A percentile compares a stretch with the other conserved stretches of the same genome.
phyloP scores from a whole-genome alignment of 441 rosid species.

The Bocquillonia castaneifolia region DNA sequence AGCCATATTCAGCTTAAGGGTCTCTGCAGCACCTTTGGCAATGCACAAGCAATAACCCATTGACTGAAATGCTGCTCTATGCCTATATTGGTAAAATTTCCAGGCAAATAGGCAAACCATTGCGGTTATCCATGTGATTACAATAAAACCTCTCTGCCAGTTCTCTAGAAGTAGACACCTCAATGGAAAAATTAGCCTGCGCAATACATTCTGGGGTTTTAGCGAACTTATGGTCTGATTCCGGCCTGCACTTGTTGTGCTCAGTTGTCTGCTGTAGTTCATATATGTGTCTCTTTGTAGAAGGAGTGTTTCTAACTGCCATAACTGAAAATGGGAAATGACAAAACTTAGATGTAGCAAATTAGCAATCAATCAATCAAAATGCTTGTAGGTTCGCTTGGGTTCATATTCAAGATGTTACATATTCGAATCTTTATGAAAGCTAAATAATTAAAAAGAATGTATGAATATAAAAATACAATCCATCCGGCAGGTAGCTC shows the following conservation, averaged over 20 bases:
- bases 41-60: slow-evolving; percentile 79
- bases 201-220: slow-evolving; percentile 37
- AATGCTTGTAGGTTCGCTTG: too few species aligned
- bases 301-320: slow-evolving; percentile 93
- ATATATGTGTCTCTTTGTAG: slow-evolving; percentile 80
- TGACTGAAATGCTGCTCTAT: slow-evolving; percentile 65
- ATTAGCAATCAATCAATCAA: neutral
- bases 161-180: slow-evolving; percentile 60
- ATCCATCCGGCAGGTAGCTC: too few species aligned
- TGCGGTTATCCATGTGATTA: slow-evolving; percentile 53
- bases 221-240: slow-evolving; percentile 52
- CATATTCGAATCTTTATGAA: too few species aligned
- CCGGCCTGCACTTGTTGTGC: slow-evolving; percentile 63
- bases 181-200: slow-evolving; percentile 33
- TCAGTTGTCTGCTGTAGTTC: slow-evolving; percentile 83
- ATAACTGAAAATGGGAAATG: slow-evolving; percentile 46
- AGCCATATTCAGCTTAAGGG: slow-evolving; percentile 96
- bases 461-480: too few species aligned
- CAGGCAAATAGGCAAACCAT: slow-evolving; percentile 70
- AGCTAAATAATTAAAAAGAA: too few species aligned
- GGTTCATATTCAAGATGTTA: too few species aligned
- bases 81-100: slow-evolving; percentile 76
- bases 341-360: neutral
- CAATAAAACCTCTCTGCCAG: slow-evolving; percentile 82
- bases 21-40: slow-evolving; percentile 97